phyloP scores from a whole-genome alignment of 2,329 filamentous ascomycete species.

The Tolypocladium pustulatum region DNA sequence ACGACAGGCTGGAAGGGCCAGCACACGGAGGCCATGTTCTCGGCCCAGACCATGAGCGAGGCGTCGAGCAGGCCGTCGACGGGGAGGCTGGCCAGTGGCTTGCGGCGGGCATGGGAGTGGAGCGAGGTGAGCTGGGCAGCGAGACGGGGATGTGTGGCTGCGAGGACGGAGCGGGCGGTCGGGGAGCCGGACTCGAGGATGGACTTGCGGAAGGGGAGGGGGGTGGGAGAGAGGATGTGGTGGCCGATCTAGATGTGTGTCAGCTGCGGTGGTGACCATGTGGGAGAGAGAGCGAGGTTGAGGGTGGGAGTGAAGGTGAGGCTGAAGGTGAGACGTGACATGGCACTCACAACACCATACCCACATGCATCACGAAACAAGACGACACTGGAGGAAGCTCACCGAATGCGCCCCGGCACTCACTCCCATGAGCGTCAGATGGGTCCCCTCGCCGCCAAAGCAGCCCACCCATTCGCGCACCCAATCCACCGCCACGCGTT shows the following conservation, averaged over 20 bases:
- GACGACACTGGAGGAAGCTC: no score
- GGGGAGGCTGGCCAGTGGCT: slow-evolving; percentile 32
- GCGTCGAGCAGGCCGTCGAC: slow-evolving; percentile 38
- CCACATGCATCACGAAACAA: no score
- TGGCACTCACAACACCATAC: slow-evolving; percentile 2
- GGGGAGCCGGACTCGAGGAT: slow-evolving; percentile 48
- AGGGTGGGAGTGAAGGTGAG: neutral
- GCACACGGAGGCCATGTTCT: slow-evolving; percentile 31
- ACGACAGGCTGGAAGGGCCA: slow-evolving; percentile 64
- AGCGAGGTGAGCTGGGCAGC: slow-evolving; percentile 37
- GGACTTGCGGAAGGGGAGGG: slow-evolving; percentile 38
- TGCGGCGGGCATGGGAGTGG: neutral
- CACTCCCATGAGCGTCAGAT: slow-evolving; percentile 51
- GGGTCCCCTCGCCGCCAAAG: slow-evolving; percentile 49
- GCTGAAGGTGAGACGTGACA: slow-evolving; percentile 3
- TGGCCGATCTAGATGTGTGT: slow-evolving; percentile 46
- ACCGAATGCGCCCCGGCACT: slow-evolving; percentile 55
- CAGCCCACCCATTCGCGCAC: slow-evolving; percentile 45
- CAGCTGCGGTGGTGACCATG: neutral
- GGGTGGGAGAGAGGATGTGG: slow-evolving; percentile 43
- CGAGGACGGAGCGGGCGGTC: slow-evolving; percentile 43
- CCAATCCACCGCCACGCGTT: slow-evolving; percentile 49
- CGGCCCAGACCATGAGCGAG: slow-evolving; percentile 30
- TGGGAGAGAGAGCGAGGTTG: neutral
- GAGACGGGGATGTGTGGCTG: slow-evolving; percentile 44